phyloP scores from a whole-genome alignment of 192 early-diverging fungal species.

The Rhizoclosmatium sp. region DNA sequence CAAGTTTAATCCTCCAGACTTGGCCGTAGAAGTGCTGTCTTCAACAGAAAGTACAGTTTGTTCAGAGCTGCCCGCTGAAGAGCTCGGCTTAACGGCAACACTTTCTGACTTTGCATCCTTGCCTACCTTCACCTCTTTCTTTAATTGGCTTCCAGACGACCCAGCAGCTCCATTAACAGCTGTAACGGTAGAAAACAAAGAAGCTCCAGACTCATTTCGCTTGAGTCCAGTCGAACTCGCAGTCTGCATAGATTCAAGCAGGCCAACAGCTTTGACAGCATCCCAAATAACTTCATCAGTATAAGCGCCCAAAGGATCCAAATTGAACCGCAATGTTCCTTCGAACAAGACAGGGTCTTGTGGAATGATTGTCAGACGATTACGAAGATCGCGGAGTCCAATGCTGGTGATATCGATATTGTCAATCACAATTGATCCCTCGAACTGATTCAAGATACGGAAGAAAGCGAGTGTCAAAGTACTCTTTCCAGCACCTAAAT shows the following conservation, averaged over 20 bases:
- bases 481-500: conserved; percentile 76
- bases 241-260: conserved; percentile 64
- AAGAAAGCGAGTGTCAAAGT: conserved; percentile 72
- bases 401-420: conserved; percentile 66
- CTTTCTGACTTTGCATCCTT: background rate
- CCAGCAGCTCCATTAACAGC: background rate
- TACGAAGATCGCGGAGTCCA: conserved; percentile 63
- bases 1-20: conserved; percentile 19
- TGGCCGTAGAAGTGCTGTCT: background rate
- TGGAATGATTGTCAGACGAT: conserved; percentile 52
- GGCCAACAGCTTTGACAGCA: conserved; percentile 73
- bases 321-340: conserved; percentile 58
- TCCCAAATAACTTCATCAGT: conserved; percentile 42
- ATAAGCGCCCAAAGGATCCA: conserved; percentile 72
- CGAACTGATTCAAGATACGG: conserved; percentile 64
- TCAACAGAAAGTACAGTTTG: background rate
- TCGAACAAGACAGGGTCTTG: conserved; percentile 64
- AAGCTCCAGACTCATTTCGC: background rate
- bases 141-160: no score
- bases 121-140: no score
- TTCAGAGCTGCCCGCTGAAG: background rate
- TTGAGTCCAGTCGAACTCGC: background rate
- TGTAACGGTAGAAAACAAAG: background rate
- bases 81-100: background rate
- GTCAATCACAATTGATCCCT: conserved; percentile 65